phyloP scores from a whole-genome alignment of 306 rosid species.

The Bauhinia variegata region DNA sequence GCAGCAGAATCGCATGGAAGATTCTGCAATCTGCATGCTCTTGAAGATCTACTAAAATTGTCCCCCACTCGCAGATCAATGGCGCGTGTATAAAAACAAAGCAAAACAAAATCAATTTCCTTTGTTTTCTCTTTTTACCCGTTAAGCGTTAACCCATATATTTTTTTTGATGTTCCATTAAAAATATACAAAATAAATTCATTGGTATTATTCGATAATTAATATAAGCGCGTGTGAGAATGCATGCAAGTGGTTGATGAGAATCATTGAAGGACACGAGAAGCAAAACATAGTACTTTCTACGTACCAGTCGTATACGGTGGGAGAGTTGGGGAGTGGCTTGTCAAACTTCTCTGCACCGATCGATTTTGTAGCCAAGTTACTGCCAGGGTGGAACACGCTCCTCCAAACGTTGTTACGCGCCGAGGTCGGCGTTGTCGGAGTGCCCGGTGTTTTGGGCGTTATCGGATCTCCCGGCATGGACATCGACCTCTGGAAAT shows the following conservation, averaged over 20 bases:
- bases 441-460: slow-evolving; percentile 59
- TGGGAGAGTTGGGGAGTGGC: slow-evolving; percentile 87
- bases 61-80: too few relatives aligned
- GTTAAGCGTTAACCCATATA: too few relatives aligned
- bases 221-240: background rate
- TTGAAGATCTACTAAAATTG: too few relatives aligned
- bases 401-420: slow-evolving; percentile 98
- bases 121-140: too few relatives aligned
- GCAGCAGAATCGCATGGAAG: background rate
- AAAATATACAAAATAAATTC: too few relatives aligned
- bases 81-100: too few relatives aligned
- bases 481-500: slow-evolving; percentile 44
- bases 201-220: too few relatives aligned
- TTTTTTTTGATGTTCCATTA: too few relatives aligned
- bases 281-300: too few relatives aligned
- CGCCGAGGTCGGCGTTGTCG: slow-evolving; percentile 54
- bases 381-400: slow-evolving; percentile 94
- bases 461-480: slow-evolving; percentile 63
- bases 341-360: slow-evolving; percentile 78
- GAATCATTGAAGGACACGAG: too few relatives aligned
- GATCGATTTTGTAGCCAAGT: slow-evolving; percentile 63
- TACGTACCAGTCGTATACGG: slow-evolving; percentile 86
- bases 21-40: too few relatives aligned
- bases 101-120: too few relatives aligned
- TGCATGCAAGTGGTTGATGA: background rate